Evolutionary conservation across 106 monocot genomes (phyloP).

Genomic region (Dendrobium chrysotoxum): DNA sequence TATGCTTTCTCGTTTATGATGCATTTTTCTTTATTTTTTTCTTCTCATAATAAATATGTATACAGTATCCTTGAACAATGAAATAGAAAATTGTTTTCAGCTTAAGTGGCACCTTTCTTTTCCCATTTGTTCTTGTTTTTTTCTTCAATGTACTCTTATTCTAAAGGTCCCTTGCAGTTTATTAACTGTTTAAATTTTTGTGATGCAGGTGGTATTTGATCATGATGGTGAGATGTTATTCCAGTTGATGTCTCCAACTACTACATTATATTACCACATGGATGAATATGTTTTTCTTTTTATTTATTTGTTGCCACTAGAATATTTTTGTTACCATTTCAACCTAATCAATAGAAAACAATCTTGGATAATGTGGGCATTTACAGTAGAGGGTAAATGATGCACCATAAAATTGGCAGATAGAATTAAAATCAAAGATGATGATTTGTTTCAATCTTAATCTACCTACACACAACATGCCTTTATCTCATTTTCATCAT

Average conservation of each 20-base stretch:
- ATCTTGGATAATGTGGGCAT: background rate
- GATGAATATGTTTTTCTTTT: background rate
- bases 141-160: background rate
- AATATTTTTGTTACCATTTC: background rate
- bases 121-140: background rate
- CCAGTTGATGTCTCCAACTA: constrained; percentile 12
- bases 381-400: background rate
- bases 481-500: background rate
- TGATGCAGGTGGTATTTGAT: constrained; percentile 96
- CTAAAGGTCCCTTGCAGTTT: background rate
- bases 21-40: background rate
- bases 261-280: constrained; percentile 4
- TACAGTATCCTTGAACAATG: background rate
- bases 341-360: constrained; percentile 4
- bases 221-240: constrained; percentile 88
- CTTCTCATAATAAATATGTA: background rate
- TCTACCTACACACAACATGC: background rate
- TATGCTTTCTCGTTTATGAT: background rate
- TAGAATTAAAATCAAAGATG: background rate
- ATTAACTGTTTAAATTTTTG: constrained; percentile 8
- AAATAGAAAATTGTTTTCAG: background rate
- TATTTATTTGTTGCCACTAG: background rate
- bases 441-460: background rate
- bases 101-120: background rate
- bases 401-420: background rate